These are phyloP conservation scores for Phaeosphaeriaceae sp. DNA, from an alignment of 2,329 filamentous ascomycete genomes.

Conservation along the genomic window DNA sequence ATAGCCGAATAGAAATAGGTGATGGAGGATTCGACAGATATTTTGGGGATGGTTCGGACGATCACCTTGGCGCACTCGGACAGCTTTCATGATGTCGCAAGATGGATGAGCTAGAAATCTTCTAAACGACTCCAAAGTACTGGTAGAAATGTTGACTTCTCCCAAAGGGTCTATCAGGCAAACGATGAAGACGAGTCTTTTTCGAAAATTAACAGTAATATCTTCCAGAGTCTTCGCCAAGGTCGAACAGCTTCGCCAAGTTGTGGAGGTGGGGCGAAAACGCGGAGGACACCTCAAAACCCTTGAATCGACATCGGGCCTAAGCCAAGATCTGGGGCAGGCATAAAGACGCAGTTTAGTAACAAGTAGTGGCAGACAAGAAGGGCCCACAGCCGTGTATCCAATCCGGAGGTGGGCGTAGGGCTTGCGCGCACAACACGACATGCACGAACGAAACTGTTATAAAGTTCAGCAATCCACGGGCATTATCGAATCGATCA, in stretches of 20 bases:
- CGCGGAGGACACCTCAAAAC: background rate
- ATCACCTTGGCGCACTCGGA: slow-evolving; percentile 1
- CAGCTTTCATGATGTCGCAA: background rate
- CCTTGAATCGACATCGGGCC: background rate
- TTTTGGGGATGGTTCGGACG: background rate
- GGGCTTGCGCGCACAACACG: background rate
- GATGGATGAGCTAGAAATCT: background rate
- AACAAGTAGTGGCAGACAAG: background rate
- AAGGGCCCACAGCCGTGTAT: background rate
- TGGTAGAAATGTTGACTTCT: too few relatives aligned
- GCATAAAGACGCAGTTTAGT: background rate
- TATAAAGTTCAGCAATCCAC: too few relatives aligned
- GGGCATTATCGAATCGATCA: too few relatives aligned
- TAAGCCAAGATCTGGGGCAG: background rate
- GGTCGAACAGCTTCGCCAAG: background rate
- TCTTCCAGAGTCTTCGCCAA: background rate
- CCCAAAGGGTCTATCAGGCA: too few relatives aligned
- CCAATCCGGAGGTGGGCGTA: background rate
- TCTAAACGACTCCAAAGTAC: too few relatives aligned
- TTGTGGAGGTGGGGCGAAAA: slow-evolving; percentile 1
- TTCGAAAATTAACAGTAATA: background rate
- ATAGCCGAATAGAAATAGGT: background rate
- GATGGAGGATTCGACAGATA: background rate
- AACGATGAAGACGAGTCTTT: background rate
- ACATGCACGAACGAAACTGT: background rate